Percentiles rank a stretch among this genome's conserved stretches.
phyloP scores from a whole-genome alignment of 768 basidiomycete species.

The Lactarius deliciosus region DNA sequence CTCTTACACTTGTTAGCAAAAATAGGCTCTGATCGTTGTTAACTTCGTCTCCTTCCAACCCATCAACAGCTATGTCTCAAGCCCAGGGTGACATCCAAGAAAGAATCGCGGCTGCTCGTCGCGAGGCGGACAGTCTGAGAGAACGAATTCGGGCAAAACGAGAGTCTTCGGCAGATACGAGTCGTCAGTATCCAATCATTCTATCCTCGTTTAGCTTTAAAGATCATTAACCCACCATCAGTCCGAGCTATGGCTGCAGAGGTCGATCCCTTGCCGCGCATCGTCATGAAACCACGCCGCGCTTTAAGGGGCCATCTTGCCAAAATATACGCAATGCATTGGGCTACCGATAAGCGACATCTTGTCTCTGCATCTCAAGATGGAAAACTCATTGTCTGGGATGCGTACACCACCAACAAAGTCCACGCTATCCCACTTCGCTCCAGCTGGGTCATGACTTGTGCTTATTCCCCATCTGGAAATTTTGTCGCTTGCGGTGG shows the following conservation, averaged over 20 bases:
- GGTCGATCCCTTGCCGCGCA: conserved; percentile 91
- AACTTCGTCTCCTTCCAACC: conserved; percentile 3
- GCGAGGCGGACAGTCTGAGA: conserved; percentile 96
- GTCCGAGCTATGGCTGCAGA: conserved; percentile 99
- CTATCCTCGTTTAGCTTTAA: conserved; percentile 25
- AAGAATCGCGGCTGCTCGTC: conserved; percentile 91
- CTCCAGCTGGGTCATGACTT: conserved; percentile 99
- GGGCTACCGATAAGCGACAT: conserved; percentile 96
- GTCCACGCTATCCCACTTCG: conserved; percentile 98
- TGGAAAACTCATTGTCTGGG: conserved; percentile 99
- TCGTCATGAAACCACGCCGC: conserved; percentile 94
- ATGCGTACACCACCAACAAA: conserved; percentile 99
- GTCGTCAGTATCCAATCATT: conserved; percentile 55
- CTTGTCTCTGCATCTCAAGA: conserved; percentile 99
- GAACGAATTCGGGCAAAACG: conserved; percentile 97
- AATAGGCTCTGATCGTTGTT: conserved; percentile 4
- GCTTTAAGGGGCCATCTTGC: conserved; percentile 96
- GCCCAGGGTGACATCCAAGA: conserved; percentile 83
- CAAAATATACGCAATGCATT: conserved; percentile 99
- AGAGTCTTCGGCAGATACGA: conserved; percentile 97
- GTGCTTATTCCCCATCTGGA: conserved; percentile 95
- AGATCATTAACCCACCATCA: conserved; percentile 37
- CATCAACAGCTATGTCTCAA: conserved; percentile 62
- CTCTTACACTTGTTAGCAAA: conserved; percentile 6
- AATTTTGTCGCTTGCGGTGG: conserved; percentile 98